Evolutionary conservation across 1,284 basidiomycete genomes (phyloP), one percentile per base, ranked within the genome.

Genomic region (Stereum hirsutum): DNA sequence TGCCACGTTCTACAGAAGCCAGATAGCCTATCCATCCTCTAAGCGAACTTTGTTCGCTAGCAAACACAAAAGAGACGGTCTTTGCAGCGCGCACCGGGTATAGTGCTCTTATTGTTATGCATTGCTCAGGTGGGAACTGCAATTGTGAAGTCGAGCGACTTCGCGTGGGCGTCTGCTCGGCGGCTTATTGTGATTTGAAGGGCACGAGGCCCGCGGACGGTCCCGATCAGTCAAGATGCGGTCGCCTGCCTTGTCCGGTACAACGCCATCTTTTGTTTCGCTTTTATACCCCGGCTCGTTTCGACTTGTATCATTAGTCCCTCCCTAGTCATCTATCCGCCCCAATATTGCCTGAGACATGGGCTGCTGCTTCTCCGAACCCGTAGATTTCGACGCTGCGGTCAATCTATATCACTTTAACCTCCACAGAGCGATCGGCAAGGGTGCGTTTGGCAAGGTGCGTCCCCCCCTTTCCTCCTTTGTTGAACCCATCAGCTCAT

Each of bases 361-460:
- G 75, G 76, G 78, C 54, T 66, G 61, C 57, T 65, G 77, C 57
- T 68, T 75, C 52, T 78, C 79, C 57, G 70, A 90, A 67, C 86
- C 87, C 20, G 78, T 96, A 57, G 91, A 96, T 70, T 92, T 91
- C 62, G 84, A 92, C 50, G 75, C 77, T 35, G 91, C 94, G 57
- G 85, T 94, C 59, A 89, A 81, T 57, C 81, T 97, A 33, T 96
- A 88, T 65, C 92, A 96, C 66, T 97, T 97, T 60, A 89, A 91
- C 57, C 80, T 97, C 36, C 78, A 94, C 54, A 76, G 89, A 41
- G 85, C 85, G 15, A 89, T 96, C 3, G 92, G 92, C 42, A 94
- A 91, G 61, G 92, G 93, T 24, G 90, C 92, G 11, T 96, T 96
- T 64, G 93, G 93, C 54, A 96, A 95, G 78, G 92, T 89, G 46